Evolutionary conservation across 345 rosid genomes (phyloP), one percentile per base, ranked within the genome.

Genomic region (Citrus unshiu): DNA sequence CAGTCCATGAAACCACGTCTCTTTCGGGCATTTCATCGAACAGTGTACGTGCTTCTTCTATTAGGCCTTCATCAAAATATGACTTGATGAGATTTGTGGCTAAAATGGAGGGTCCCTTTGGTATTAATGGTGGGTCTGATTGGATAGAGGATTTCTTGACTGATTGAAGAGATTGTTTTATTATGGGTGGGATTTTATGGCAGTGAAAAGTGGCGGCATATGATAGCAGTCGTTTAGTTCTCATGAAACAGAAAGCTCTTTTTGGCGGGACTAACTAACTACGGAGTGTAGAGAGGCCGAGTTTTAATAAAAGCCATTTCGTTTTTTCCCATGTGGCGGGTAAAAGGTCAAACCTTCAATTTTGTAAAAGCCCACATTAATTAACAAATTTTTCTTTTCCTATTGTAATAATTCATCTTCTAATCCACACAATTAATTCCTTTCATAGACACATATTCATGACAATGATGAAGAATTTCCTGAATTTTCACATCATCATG

Each of bases 1-100:
- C 82, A 5, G 95, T 96, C 89, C 95, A 94, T 2, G 92, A 81
- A 39, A 96, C 88, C n/a, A 90, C 88, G 14, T 94, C 99, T 91
- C 88, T 83, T 0, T 80, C 84, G 65, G 86, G 89, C 87, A 92
- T 86, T 90, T 90, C 93, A 56, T 90, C 92, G 88, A 92, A 92
- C 93, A 92, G 71, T 16, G 16, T 65, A 63, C 86, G 92, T 70
- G 93, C 96, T 62, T 88, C 84, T 9, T 19, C 35, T 5, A 83
- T 39, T 9, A 73, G 78, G 30, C 93, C 93, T 21, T 75, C 81
- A 3, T 90, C 86, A 4, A 89, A 89, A 73, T 80, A 94, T 0
- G 93, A 87, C 7, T 78, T 84, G 27, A 94, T 86, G 57, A 93
- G 88, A 73, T 84, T 90, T 6, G 98, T 97, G 61, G 95, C 89